phyloP scores from a whole-genome alignment of 2,329 filamentous ascomycete genomes.

The Neoscytalidium dimidiatum region DNA sequence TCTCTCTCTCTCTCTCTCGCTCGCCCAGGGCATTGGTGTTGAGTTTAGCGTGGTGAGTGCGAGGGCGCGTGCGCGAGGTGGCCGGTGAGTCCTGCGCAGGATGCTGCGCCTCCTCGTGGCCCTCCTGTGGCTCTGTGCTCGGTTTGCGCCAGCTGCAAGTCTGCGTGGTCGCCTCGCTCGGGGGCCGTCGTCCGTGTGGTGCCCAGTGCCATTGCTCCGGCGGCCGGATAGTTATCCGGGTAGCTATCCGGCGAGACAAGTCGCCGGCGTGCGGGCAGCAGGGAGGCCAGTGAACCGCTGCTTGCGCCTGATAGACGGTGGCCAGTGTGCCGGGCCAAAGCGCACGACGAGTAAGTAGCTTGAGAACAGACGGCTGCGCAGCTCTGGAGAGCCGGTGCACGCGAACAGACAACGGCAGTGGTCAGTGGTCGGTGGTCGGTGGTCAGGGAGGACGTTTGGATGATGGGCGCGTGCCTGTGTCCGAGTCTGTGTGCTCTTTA shows the following conservation, averaged over 20 bases:
- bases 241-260: slow-evolving; percentile 12
- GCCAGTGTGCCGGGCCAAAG: slow-evolving; percentile 5
- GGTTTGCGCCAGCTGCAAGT: not conserved
- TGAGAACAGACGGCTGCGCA: not conserved
- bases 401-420: not conserved
- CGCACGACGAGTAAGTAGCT: not conserved
- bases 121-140: not conserved
- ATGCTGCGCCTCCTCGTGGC: slow-evolving; percentile 14
- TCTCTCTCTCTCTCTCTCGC: too few relatives aligned
- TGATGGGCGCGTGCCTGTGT: not conserved
- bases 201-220: slow-evolving; percentile 6
- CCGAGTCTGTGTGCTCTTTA: not conserved
- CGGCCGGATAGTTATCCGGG: slow-evolving; percentile 14
- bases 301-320: slow-evolving; percentile 7
- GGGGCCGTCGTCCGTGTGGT: not conserved
- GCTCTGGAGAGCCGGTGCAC: not conserved
- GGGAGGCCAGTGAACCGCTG: not conserved
- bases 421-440: not conserved
- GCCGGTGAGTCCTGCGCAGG: not conserved
- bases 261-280: not conserved
- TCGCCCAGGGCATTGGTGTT: slow-evolving; percentile 11
- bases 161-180: not conserved
- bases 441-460: not conserved
- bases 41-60: slow-evolving; percentile 6
- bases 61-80: not conserved